Percentiles rank a stretch among this genome's conserved stretches.
Conservation (phyloP, 2,329 filamentous ascomycete species). For the Colletotrichum noveboracense region DNA sequence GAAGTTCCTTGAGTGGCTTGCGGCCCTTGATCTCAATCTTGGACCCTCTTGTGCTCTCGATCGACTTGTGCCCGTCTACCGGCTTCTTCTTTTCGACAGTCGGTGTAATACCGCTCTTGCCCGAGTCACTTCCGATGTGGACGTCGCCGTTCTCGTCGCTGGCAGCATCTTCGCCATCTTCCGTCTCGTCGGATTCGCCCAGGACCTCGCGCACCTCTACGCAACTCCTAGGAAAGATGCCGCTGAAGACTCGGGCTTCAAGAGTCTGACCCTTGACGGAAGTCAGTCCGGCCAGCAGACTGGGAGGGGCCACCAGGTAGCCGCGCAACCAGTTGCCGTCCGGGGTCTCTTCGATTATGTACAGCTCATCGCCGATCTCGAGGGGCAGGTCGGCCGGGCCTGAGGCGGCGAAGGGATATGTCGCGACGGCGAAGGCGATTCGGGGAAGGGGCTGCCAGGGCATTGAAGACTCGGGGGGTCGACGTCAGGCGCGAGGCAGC, state of each 20-base stretch:
- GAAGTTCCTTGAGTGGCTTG: conserved; percentile 33
- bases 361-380: conserved; percentile 97
- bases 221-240: conserved; percentile 93
- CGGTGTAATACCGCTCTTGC: conserved; percentile 56
- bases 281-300: conserved; percentile 88
- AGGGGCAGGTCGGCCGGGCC: conserved; percentile 91
- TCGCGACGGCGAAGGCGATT: conserved; percentile 97
- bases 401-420: conserved; percentile 88
- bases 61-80: conserved; percentile 32
- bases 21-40: conserved; percentile 20
- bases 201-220: conserved; percentile 94
- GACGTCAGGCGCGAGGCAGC: neutral
- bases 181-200: conserved; percentile 69
- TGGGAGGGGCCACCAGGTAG: conserved; percentile 93
- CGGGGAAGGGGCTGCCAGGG: conserved; percentile 96
- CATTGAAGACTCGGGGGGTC: conserved; percentile 58
- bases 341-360: conserved; percentile 96
- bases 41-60: conserved; percentile 23
- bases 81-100: conserved; percentile 40
- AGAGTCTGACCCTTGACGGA: conserved; percentile 91
- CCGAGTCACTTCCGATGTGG: conserved; percentile 50
- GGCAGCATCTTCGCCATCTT: conserved; percentile 44
- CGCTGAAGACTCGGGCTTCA: conserved; percentile 96
- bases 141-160: conserved; percentile 14
- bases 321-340: conserved; percentile 93